A percentile compares a stretch with the other conserved stretches of the same genome.
Conservation (phyloP, 257 asterid species). For the Striga asiatica region DNA sequence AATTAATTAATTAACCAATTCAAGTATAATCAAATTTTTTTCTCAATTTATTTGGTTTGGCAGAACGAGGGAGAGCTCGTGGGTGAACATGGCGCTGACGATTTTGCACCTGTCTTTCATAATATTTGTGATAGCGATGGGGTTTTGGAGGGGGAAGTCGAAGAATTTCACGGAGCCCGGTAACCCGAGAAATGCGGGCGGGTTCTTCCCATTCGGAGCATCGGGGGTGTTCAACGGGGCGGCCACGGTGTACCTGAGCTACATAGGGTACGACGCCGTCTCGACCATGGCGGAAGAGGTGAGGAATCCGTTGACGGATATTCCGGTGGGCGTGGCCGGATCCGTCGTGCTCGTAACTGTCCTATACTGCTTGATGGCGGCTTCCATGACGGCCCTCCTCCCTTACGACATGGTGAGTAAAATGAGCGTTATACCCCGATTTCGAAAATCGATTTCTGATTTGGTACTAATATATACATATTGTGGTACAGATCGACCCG, state of each 20-base stretch:
- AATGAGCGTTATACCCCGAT: neutral
- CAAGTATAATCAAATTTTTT: neutral
- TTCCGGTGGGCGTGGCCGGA: conserved; percentile 80
- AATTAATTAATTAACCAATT: neutral
- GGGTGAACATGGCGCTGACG: conserved; percentile 70
- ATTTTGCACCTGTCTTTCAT: conserved; percentile 63
- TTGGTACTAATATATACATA: too few species aligned
- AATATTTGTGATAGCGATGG: conserved; percentile 59
- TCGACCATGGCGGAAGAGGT: conserved; percentile 98
- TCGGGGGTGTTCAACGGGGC: conserved; percentile 87
- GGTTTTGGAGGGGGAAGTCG: conserved; percentile 61
- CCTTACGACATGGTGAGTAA: conserved; percentile 74
- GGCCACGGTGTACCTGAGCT: conserved; percentile 84
- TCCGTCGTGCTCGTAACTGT: conserved; percentile 77
- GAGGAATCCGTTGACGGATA: conserved; percentile 61
- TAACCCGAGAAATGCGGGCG: conserved; percentile 40
- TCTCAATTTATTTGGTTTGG: neutral
- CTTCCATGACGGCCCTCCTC: conserved; percentile 76
- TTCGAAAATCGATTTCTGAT: neutral
- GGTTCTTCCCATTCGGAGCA: conserved; percentile 72
- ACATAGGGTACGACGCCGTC: conserved; percentile 94
- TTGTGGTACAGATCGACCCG: conserved; percentile 49
- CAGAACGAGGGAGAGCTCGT: conserved; percentile 86
- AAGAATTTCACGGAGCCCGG: conserved; percentile 54
- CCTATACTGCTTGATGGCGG: conserved; percentile 85